Base-by-base conservation (phyloP, 2,329 filamentous ascomycete genomes). In the Pseudodiploospora longispora region DNA sequence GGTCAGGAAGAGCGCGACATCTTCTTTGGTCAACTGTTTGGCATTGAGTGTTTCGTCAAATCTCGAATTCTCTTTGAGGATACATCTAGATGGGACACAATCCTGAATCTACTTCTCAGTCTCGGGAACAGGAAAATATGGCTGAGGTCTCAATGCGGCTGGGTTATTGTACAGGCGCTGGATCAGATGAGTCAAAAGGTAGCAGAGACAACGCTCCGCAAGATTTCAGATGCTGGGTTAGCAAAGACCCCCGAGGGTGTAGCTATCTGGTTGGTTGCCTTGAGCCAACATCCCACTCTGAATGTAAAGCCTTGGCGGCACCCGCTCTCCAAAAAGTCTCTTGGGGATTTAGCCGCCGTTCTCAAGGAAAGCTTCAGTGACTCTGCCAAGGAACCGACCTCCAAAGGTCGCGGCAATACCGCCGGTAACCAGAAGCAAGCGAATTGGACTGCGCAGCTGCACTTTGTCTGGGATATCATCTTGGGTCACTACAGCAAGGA, bases 381-480 rank as follows among this genome's bases (percentile, higher is more conserved):
- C 35, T 67, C 72, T 27, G 66, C 66, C 4, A 67, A 70, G 35
- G 70, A 76, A 8, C 65, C 67, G 28, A 63, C 61, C 2, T 62
- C 66, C 31, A 62, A 66, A 27, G 56, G 63, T 19, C 59, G 43
- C n/a, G 43, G 66, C 42, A 31, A 66, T 41, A 47, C 53, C 30
- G 19, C 19, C 19, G 19, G 19, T 19, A 74, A 72, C 55, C 67
- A 68, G 27, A 80, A 80, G 58, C 83, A 85, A 48, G 83, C 85
- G 12, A 83, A 81, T 49, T 90, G 87, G 75, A 88, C 82, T 44
- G 79, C 85, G 1, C 85, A 88, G 56, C 71, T 94, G 44, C 87
- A 89, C 55, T 95, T 94, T 60, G 87, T 88, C 1, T 96, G 91
- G 93, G 80, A 86, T 51, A 66, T 90, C 28, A 78, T 96, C 19